Conservation (phyloP, 1,284 basidiomycete genomes). For the Stereum hirsutum region DNA sequence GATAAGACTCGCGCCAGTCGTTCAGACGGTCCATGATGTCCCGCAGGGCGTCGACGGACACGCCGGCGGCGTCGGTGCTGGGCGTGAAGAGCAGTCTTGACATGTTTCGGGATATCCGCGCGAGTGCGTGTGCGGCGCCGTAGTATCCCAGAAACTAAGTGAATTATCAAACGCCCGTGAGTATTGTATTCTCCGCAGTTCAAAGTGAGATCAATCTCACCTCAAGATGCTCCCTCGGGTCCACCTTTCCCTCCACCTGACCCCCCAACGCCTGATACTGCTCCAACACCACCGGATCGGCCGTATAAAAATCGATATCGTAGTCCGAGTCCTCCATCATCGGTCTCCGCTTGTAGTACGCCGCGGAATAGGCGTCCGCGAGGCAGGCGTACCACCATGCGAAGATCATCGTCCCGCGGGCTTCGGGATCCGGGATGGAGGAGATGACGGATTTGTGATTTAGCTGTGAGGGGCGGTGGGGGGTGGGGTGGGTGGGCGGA, state of each 20-base stretch:
- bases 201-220: constrained; percentile 30
- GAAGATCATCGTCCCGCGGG: constrained; percentile 73
- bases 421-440: constrained; percentile 60
- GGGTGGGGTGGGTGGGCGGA: constrained; percentile 3
- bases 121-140: constrained; percentile 70
- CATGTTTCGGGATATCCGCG: constrained; percentile 71
- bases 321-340: constrained; percentile 52
- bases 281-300: constrained; percentile 47
- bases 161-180: constrained; percentile 4
- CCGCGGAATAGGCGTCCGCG: constrained; percentile 47
- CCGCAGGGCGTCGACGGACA: constrained; percentile 56
- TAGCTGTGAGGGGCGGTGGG: constrained; percentile 35
- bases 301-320: constrained; percentile 75
- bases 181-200: constrained; percentile 7
- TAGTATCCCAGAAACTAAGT: constrained; percentile 55
- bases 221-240: constrained; percentile 68
- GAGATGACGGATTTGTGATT: constrained; percentile 72
- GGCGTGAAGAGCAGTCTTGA: constrained; percentile 75
- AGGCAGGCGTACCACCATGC: constrained; percentile 72
- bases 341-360: constrained; percentile 55
- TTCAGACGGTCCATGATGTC: constrained; percentile 52
- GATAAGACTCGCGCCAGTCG: constrained; percentile 71
- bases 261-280: constrained; percentile 22
- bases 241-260: constrained; percentile 40
- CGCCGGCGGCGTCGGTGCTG: constrained; percentile 62